phyloP scores from a whole-genome alignment of 345 rosid species.

The Ricinus communis region DNA sequence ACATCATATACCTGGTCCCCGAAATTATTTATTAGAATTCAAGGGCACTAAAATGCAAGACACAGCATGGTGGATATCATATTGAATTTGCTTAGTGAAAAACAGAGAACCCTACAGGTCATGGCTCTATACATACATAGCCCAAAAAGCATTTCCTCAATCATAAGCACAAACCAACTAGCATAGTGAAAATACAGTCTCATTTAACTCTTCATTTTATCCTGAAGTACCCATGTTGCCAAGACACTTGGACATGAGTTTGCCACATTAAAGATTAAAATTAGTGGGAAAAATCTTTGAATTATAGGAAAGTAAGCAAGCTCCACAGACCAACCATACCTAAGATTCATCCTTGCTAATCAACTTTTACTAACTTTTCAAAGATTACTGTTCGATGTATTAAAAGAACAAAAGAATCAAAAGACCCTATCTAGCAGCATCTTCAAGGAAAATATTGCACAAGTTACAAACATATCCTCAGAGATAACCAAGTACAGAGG shows the following conservation, averaged over 20 bases:
- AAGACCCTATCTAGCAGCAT: not conserved
- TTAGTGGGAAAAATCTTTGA: not conserved
- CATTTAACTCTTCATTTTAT: too few species aligned
- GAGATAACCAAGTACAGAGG: not conserved
- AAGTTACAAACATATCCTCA: not conserved
- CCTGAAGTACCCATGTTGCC: not conserved
- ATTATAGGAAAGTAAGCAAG: not conserved
- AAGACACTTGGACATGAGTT: too few species aligned
- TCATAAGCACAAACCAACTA: not conserved
- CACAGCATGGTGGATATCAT: not conserved
- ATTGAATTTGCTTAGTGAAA: not conserved
- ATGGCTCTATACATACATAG: not conserved
- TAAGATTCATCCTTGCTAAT: not conserved
- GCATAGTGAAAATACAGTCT: too few species aligned
- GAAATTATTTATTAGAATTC: not conserved
- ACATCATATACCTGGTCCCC: constrained; percentile 25
- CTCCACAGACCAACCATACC: not conserved
- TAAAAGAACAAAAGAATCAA: not conserved
- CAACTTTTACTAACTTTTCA: not conserved
- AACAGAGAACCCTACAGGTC: not conserved
- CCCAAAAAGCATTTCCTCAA: not conserved
- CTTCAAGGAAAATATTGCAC: not conserved
- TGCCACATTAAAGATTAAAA: not conserved
- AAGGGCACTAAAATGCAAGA: not conserved
- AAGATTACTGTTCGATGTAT: not conserved